Percentiles rank a stretch among this genome's conserved stretches.
These are phyloP conservation scores for Micractinium sp. DNA, from an alignment of 139 green algal genomes.

Conservation along the genomic window DNA sequence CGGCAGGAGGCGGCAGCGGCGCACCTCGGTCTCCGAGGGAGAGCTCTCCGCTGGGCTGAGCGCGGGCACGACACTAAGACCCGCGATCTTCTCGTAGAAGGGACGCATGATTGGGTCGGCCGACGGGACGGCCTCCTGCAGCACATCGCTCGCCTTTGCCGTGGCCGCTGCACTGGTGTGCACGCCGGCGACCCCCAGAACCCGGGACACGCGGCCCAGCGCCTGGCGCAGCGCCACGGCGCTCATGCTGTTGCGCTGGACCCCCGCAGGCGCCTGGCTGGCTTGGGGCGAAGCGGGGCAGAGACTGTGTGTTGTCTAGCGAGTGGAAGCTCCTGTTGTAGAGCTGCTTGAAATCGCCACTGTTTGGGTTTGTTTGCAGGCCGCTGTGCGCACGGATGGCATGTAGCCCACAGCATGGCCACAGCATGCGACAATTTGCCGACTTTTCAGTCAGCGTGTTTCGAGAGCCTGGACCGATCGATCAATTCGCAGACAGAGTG, in stretches of 20 bases:
- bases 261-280: background rate
- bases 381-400: background rate
- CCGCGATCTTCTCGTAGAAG: slow-evolving; percentile 10
- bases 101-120: slow-evolving; percentile 5
- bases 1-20: background rate
- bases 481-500: too few relatives aligned
- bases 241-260: background rate
- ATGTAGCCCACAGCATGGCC: too few relatives aligned
- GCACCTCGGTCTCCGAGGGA: slow-evolving; percentile 1
- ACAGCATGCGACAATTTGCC: too few relatives aligned
- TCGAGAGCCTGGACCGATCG: too few relatives aligned
- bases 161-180: background rate
- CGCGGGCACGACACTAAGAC: background rate
- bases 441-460: too few relatives aligned
- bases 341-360: background rate
- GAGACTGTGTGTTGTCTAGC: background rate
- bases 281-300: background rate
- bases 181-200: background rate
- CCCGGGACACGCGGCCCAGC: background rate
- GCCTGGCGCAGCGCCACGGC: background rate
- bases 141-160: background rate
- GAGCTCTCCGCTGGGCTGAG: background rate
- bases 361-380: background rate
- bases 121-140: background rate
- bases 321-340: background rate